These are phyloP conservation scores for Furcasterigmium sp. DNA, from an alignment of 2,329 filamentous ascomycete species.

Conservation along the genomic window DNA sequence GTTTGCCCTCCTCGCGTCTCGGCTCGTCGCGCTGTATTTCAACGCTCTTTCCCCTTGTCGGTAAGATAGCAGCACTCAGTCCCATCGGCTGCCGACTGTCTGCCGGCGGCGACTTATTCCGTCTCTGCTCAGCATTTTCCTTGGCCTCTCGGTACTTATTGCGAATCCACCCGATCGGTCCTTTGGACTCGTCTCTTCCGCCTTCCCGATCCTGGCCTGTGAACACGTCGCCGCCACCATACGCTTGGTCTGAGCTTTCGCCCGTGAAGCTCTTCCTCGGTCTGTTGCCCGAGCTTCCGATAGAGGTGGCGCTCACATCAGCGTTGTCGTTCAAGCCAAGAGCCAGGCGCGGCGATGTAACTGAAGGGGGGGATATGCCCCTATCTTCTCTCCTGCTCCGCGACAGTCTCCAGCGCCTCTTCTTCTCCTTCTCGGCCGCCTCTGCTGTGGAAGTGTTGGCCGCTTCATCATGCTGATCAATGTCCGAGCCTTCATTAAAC, in stretches of 20 bases:
- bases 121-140: slow-evolving; percentile 48
- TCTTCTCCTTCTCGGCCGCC: slow-evolving; percentile 55
- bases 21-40: slow-evolving; percentile 33
- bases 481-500: slow-evolving; percentile 76
- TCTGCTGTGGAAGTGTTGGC: slow-evolving; percentile 18
- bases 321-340: slow-evolving; percentile 60
- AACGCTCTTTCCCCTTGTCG: slow-evolving; percentile 30
- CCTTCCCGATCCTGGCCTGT: slow-evolving; percentile 18
- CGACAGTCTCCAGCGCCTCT: slow-evolving; percentile 68
- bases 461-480: slow-evolving; percentile 65
- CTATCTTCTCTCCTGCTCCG: slow-evolving; percentile 55
- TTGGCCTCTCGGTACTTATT: slow-evolving; percentile 56
- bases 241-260: slow-evolving; percentile 42
- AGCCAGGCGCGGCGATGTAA: slow-evolving; percentile 38
- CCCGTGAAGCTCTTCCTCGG: slow-evolving; percentile 44
- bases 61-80: slow-evolving; percentile 18
- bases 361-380: slow-evolving; percentile 30
- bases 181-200: slow-evolving; percentile 41
- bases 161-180: slow-evolving; percentile 53
- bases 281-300: slow-evolving; percentile 55
- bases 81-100: slow-evolving; percentile 21
- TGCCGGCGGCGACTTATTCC: slow-evolving; percentile 51
- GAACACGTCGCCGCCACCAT: slow-evolving; percentile 32
- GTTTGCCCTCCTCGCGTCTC: slow-evolving; percentile 8
- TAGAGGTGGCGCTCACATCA: slow-evolving; percentile 61